Conservation (phyloP, 306 rosid species). For the Myrica gale region DNA sequence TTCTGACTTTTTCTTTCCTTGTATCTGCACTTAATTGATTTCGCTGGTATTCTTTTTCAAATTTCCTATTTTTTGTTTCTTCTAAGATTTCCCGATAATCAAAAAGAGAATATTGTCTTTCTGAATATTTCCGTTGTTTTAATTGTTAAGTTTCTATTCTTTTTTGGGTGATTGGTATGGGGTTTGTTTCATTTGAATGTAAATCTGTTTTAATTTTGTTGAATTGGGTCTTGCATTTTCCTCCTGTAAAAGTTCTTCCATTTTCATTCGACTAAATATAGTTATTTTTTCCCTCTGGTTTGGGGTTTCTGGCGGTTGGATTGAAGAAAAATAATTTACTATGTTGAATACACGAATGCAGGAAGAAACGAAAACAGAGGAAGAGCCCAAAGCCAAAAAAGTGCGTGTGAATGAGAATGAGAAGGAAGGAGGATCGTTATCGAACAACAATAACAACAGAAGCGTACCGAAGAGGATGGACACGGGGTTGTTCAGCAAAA, state of each 20-base stretch:
- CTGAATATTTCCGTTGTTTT: no score
- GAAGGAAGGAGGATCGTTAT: constrained; percentile 26
- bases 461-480: constrained; percentile 49
- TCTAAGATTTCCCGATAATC: background rate
- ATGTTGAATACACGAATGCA: constrained; percentile 26
- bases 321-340: no score
- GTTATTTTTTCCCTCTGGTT: no score
- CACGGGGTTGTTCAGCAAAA: constrained; percentile 62
- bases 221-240: background rate
- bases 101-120: no score
- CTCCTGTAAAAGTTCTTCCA: background rate
- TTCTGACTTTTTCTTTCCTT: background rate
- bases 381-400: constrained; percentile 58
- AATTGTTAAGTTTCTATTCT: no score
- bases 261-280: background rate
- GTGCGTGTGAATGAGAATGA: constrained; percentile 33
- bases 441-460: constrained; percentile 17
- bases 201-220: background rate
- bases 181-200: background rate
- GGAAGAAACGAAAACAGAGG: constrained; percentile 51
- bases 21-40: background rate
- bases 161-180: no score
- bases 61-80: background rate
- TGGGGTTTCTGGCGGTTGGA: no score
- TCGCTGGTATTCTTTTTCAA: background rate